Conservation (phyloP, 768 basidiomycete genomes). For the Boletus rubropictus region DNA sequence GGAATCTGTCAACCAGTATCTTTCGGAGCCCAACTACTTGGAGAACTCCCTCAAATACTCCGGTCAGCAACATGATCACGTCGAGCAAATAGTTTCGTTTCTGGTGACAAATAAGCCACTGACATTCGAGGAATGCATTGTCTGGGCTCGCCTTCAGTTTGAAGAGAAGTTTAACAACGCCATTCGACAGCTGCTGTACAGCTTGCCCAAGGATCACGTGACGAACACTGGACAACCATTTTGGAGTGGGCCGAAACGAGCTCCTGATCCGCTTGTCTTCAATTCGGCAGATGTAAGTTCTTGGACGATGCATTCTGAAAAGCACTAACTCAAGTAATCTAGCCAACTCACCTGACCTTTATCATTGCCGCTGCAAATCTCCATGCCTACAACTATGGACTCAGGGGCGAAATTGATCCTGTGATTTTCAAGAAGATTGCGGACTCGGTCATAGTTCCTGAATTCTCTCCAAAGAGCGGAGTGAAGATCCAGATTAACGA, state of each 20-base stretch:
- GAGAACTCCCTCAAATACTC: conserved; percentile 87
- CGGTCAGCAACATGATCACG: conserved; percentile 85
- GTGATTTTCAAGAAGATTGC: conserved; percentile 77
- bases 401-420: conserved; percentile 82
- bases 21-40: conserved; percentile 93
- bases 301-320: neutral
- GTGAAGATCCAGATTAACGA: conserved; percentile 93
- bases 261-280: conserved; percentile 86
- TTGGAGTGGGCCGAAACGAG: conserved; percentile 98
- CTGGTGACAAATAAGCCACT: conserved; percentile 90
- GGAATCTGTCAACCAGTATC: conserved; percentile 91
- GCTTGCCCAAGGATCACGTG: conserved; percentile 89
- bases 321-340: conserved; percentile 9
- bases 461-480: conserved; percentile 89
- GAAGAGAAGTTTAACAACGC: conserved; percentile 91
- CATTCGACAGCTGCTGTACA: conserved; percentile 88
- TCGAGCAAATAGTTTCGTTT: conserved; percentile 82
- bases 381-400: conserved; percentile 96
- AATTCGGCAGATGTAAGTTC: conserved; percentile 75
- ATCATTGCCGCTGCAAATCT: conserved; percentile 92
- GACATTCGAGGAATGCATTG: conserved; percentile 94
- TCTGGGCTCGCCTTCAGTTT: conserved; percentile 94
- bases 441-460: conserved; percentile 78
- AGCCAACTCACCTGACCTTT: conserved; percentile 85
- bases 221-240: conserved; percentile 93